Percentiles rank a stretch among this genome's conserved stretches.
phyloP scores from a whole-genome alignment of 176 grass and related monocot genomes.

The Poa pratensis region DNA sequence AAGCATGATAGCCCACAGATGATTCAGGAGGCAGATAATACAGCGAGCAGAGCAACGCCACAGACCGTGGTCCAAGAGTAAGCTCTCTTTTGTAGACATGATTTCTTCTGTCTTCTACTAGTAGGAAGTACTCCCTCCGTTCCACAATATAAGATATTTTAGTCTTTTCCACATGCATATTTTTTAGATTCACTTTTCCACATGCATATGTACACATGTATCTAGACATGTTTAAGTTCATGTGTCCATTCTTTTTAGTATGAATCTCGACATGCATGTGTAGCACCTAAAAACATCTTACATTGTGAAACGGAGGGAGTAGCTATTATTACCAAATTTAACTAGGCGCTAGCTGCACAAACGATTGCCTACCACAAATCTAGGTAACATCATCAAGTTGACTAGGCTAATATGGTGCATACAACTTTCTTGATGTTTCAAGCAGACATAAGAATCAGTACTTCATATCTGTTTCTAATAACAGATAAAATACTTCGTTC shows the following conservation, averaged over 20 bases:
- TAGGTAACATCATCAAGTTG: background rate
- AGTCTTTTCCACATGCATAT: too few relatives aligned
- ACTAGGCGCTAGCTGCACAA: too few relatives aligned
- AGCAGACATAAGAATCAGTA: slow-evolving; percentile 7
- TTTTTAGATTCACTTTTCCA: too few relatives aligned
- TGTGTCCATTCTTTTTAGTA: too few relatives aligned
- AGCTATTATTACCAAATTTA: too few relatives aligned
- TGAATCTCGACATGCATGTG: too few relatives aligned
- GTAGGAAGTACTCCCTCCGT: background rate
- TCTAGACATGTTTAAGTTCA: too few relatives aligned
- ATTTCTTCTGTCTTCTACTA: background rate
- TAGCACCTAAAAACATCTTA: too few relatives aligned
- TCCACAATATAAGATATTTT: too few relatives aligned
- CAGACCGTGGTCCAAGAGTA: slow-evolving; percentile 68
- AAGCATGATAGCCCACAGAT: slow-evolving; percentile 90
- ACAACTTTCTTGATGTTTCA: background rate
- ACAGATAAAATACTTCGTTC: background rate
- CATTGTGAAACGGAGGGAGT: too few relatives aligned
- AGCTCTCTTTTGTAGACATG: slow-evolving; percentile 27
- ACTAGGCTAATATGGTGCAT: background rate
- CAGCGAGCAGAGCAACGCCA: slow-evolving; percentile 45
- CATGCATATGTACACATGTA: too few relatives aligned
- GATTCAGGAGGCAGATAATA: slow-evolving; percentile 67
- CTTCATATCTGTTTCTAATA: background rate
- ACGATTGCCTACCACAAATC: too few relatives aligned